Evolutionary conservation across 257 asterid species (phyloP), one percentile per base, ranked within the genome.

Genomic region (Datura wrightii): DNA sequence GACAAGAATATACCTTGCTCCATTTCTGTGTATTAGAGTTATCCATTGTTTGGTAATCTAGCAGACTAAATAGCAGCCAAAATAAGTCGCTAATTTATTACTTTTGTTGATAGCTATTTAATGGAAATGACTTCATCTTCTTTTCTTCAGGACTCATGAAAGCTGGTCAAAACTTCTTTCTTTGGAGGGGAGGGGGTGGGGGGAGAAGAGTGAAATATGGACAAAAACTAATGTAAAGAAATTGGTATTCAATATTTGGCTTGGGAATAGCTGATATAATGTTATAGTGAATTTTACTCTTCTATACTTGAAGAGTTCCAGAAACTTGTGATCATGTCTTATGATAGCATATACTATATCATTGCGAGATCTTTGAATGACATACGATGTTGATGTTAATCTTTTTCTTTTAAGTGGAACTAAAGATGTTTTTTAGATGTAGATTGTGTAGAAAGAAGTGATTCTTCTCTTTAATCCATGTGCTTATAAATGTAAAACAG

Each of bases 251-350:
- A 74, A 71, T 46, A 46, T 46, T 74, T 74, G 80, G 59, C 15
- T 14, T 50, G 62, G 62, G 62, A 8, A 50, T 50, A 76, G 82
- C 46, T 76, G 15, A 76, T 76, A 52, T 4, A 31, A 18, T 31
- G 62, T 14, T 52, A 78, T 14, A 52, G 31, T 78, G 62, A 78
- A 78, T 52, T 0, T 24, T 78, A 31, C 34, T 78, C 82, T 52
- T 52, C 63, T 78, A 50, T 52, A 34, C 82, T 52, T 52, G 82
- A 78, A 78, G 63, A 52, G 63, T 76, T 50, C 62, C 46, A 76
- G 44, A 50, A 53, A 50, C 60, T 24, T 76, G 42, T 48, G 62
- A 50, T 76, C 60, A 76, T 52, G 44, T 50, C 13, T 31, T 31
- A 15, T 76, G 6, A 48, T 50, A 48, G 62, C 60, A 76, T 52